Evolutionary conservation across 192 early-diverging fungal genomes (phyloP), one percentile per base, ranked within the genome.

Genomic region (Pilobolus umbonatus): DNA sequence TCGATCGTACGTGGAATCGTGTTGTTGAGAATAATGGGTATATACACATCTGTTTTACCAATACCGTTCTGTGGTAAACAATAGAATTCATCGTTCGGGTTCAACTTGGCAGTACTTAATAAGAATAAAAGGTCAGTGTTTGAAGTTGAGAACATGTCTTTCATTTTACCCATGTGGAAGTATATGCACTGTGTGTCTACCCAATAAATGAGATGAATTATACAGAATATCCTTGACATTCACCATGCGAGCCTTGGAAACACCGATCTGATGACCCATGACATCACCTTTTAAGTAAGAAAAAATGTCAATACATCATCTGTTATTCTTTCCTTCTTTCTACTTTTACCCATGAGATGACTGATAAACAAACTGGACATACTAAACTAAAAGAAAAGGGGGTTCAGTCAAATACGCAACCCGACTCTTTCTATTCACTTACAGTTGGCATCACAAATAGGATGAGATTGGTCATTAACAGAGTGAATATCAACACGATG

Each of bases 61-160:
- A 68, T 17, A 24, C 62, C 65, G 9, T 59, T 21, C n/a, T 36
- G 21, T 5, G 78, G 67, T n/a, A 80, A 61, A 25, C 78, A 80
- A 45, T 60, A 80, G 17, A 61, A 71, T 19, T 67, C 60, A 47
- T 80, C 69, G 12, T 67, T 50, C 4, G 68, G 72, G 24, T 80
- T 80, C 15, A 80, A 52, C 34, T 75, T 69, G 7, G 75, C 78
- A 8, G 78, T 68, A 36, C 78, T 74, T 49, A 28, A 45, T 12
- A 45, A 12, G 22, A 21, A 29, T 24, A 34, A 28, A 51, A 30
- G 4, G 32, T 21, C n/a, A n/a, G n/a, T n/a, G n/a, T n/a, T n/a
- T n/a, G n/a, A n/a, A n/a, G n/a, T n/a, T n/a, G 45, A 38, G 30
- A 40, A 32, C 25, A 45, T 1, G 12, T 48, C 10, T 3, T 35